A percentile compares a stretch with the other conserved stretches of the same genome.
Evolutionary conservation across 2,329 filamentous ascomycete genomes (phyloP).

Genomic region (Fusarium graminum): DNA sequence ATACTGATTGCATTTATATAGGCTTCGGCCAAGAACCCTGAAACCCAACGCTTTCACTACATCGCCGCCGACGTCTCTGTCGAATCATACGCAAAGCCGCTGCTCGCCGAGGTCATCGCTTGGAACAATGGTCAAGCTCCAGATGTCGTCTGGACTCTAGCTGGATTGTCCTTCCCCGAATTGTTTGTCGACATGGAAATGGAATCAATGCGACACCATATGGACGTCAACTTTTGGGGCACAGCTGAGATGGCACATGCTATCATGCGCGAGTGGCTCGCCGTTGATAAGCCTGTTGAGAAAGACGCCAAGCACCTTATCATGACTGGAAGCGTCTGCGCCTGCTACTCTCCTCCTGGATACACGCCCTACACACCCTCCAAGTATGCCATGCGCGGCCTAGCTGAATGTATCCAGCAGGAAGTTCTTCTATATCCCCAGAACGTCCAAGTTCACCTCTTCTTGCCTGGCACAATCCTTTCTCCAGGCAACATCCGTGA

Average conservation of each 20-base stretch:
- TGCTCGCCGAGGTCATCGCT: constrained; percentile 77
- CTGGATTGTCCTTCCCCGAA: constrained; percentile 78
- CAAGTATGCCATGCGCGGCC: constrained; percentile 85
- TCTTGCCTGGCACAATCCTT: constrained; percentile 87
- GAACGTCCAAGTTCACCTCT: constrained; percentile 82
- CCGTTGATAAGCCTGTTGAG: constrained; percentile 59
- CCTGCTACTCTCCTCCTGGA: constrained; percentile 82
- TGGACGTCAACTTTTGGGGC: constrained; percentile 94
- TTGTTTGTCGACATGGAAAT: constrained; percentile 83
- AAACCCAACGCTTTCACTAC: constrained; percentile 82
- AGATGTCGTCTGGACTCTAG: constrained; percentile 92
- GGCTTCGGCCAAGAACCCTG: constrained; percentile 73
- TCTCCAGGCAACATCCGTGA: constrained; percentile 82
- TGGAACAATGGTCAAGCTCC: constrained; percentile 83
- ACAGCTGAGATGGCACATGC: constrained; percentile 88
- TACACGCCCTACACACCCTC: constrained; percentile 87
- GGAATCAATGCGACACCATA: constrained; percentile 77
- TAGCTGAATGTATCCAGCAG: constrained; percentile 86
- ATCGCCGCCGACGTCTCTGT: constrained; percentile 86
- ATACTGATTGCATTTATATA: constrained; percentile 52
- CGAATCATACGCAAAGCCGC: constrained; percentile 74
- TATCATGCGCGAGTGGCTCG: constrained; percentile 80
- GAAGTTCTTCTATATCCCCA: constrained; percentile 90
- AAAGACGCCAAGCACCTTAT: constrained; percentile 79
- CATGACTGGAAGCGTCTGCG: constrained; percentile 83